Evolutionary conservation across 768 basidiomycete genomes (phyloP).

Genomic region (Filobasidium floriforme): DNA sequence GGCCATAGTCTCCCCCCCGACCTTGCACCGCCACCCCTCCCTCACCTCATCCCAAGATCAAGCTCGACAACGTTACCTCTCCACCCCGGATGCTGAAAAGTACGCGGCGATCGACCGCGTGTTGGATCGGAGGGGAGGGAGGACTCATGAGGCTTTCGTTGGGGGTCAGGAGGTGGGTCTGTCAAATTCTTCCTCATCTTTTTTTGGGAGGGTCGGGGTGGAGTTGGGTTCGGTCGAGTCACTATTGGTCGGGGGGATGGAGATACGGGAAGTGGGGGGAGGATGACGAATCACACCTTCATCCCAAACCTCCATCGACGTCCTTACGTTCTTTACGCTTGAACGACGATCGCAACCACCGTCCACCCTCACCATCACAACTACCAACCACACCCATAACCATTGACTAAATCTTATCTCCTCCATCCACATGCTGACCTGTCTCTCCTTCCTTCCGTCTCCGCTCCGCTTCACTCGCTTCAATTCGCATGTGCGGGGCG

Average conservation of each 20-base stretch:
- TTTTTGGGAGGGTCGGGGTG: too few species aligned
- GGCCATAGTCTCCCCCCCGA: neutral
- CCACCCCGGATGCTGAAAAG: slow-evolving; percentile 9
- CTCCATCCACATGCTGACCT: neutral
- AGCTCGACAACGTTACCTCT: neutral
- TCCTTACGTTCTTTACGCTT: neutral
- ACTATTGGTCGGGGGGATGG: neutral
- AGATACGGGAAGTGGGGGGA: neutral
- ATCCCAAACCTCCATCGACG: neutral
- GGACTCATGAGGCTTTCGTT: slow-evolving; percentile 69
- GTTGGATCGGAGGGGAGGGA: slow-evolving; percentile 75
- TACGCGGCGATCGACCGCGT: slow-evolving; percentile 81
- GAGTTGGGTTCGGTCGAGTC: too few species aligned
- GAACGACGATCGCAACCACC: too few species aligned
- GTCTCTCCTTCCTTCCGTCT: neutral
- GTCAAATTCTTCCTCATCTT: neutral
- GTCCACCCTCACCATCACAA: neutral
- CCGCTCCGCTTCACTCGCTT: too few species aligned
- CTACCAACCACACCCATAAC: neutral
- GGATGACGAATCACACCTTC: slow-evolving; percentile 5
- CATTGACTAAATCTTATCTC: neutral
- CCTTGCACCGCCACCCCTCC: neutral
- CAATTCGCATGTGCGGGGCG: too few species aligned
- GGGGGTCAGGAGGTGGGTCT: slow-evolving; percentile 71
- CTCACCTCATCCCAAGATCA: neutral